Evolutionary conservation across 2,329 filamentous ascomycete genomes (phyloP).

Genomic region (Ceratocystis papillata): DNA sequence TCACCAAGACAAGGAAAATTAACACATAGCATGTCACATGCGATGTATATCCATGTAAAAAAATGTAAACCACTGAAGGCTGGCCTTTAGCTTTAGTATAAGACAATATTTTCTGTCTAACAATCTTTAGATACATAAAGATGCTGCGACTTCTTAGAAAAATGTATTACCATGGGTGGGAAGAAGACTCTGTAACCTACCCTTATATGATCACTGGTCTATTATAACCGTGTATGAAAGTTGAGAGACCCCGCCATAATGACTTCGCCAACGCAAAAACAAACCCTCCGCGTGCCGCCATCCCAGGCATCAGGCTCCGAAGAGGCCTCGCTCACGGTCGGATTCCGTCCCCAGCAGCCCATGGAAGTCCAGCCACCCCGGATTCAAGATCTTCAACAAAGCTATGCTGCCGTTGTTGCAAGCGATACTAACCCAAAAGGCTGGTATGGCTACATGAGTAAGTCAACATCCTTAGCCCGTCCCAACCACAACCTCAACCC

Average conservation of each 20-base stretch:
- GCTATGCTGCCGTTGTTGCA: constrained; percentile 56
- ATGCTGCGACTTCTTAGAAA: not conserved
- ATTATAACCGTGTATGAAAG: no score
- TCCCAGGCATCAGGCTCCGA: not conserved
- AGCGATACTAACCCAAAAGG: constrained; percentile 61
- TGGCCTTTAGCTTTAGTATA: not conserved
- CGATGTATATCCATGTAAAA: no score
- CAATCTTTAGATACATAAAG: not conserved
- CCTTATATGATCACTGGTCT: not conserved
- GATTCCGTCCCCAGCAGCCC: constrained; percentile 43
- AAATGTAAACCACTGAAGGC: not conserved
- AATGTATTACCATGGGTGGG: not conserved
- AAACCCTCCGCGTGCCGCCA: not conserved
- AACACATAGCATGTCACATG: not conserved
- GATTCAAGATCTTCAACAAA: constrained; percentile 73
- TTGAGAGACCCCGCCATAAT: not conserved
- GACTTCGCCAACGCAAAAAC: not conserved
- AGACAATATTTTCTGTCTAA: not conserved
- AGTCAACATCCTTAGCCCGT: constrained; percentile 30
- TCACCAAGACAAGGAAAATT: not conserved
- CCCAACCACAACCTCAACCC: not conserved
- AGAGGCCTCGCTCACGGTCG: constrained; percentile 27
- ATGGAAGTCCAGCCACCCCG: constrained; percentile 70
- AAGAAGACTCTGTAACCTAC: not conserved
- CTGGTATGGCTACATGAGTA: constrained; percentile 85